Percentiles rank a stretch among this genome's conserved stretches.
Evolutionary conservation across 768 basidiomycete species (phyloP).

Genomic region (Peribolospora kevripleyi): DNA sequence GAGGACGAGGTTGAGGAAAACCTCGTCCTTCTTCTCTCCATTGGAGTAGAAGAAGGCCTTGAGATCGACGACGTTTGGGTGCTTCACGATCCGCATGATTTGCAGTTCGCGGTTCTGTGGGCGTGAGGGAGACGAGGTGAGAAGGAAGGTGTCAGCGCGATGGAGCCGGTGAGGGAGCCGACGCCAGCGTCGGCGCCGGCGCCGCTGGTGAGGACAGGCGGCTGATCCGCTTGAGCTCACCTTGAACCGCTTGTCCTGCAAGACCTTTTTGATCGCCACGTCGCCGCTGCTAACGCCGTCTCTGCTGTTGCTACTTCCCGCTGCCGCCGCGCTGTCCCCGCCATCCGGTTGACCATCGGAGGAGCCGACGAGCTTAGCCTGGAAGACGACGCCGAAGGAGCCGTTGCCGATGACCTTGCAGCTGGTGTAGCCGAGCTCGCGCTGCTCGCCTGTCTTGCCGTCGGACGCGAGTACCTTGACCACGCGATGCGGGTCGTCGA

Average conservation of each 20-base stretch:
- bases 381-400: slow-evolving; percentile 96
- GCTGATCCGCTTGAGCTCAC: slow-evolving; percentile 23
- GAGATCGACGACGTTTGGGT: slow-evolving; percentile 72
- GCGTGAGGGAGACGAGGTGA: no score
- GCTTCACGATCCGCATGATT: slow-evolving; percentile 74
- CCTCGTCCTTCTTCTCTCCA: slow-evolving; percentile 99
- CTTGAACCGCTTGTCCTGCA: slow-evolving; percentile 99
- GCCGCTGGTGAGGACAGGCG: neutral
- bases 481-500: slow-evolving; percentile 85
- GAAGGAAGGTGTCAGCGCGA: no score
- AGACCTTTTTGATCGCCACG: slow-evolving; percentile 99
- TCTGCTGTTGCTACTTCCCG: slow-evolving; percentile 29
- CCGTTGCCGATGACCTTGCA: slow-evolving; percentile 98
- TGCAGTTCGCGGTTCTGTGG: slow-evolving; percentile 89
- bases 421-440: slow-evolving; percentile 78
- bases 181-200: no score
- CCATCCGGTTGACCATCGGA: slow-evolving; percentile 15
- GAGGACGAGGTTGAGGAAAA: slow-evolving; percentile 94
- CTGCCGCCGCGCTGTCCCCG: slow-evolving; percentile 1
- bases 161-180: no score
- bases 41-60: slow-evolving; percentile 98
- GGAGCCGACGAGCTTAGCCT: slow-evolving; percentile 56
- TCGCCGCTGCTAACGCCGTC: slow-evolving; percentile 22
- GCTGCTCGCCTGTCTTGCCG: slow-evolving; percentile 72
- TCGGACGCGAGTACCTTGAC: slow-evolving; percentile 86